Base-by-base conservation (phyloP, 208 protist species). In the Trypanosoma melophagium region DNA sequence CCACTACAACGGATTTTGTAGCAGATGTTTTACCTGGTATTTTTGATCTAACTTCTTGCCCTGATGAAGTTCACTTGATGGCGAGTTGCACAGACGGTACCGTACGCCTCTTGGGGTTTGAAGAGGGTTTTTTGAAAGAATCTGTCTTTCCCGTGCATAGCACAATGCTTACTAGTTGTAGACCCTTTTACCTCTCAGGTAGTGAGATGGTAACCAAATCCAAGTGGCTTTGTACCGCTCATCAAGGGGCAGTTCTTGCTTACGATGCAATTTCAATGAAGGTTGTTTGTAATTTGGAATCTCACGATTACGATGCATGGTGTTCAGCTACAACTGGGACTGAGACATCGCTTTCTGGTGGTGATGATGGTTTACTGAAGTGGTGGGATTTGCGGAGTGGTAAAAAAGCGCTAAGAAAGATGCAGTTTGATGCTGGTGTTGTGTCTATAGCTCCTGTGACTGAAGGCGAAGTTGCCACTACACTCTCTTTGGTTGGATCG, bases 241-340 rank as follows among this genome's bases (percentile, higher is more conserved):
- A 95, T 76, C 77, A 74, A 28, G 89, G 89, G 12, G 71, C 52
- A 7, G 84, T 87, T 28, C 17, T 83, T 49, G 47, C 91, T 16
- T 87, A 86, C 72, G 66, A 88, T 58, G 17, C 77, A 16, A 51
- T 22, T 14, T 55, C 60, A 28, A 52, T 69, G 13, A 28, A 24
- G 8, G 69, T 87, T 47, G 53, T 67, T 9, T 71, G 63, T 16
- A 57, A 50, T 51, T 63, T 90, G 51, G 74, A 86, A 53, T 78
- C 76, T 24, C 90, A 96, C 64, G 83, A 89, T 50, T 93, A 83
- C 61, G 90, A 96, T 66, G 87, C 90, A 44, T 96, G 90, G 87
- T 96, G 90, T 73, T 77, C 80, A 52, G 84, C 87, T 10, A 74
- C 65, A 40, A 59, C 44, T 22, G 42, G 16, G 31, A 50, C 35